phyloP scores from a whole-genome alignment of 1,139 yeast species.

The Saccharomycopsis phalli region DNA sequence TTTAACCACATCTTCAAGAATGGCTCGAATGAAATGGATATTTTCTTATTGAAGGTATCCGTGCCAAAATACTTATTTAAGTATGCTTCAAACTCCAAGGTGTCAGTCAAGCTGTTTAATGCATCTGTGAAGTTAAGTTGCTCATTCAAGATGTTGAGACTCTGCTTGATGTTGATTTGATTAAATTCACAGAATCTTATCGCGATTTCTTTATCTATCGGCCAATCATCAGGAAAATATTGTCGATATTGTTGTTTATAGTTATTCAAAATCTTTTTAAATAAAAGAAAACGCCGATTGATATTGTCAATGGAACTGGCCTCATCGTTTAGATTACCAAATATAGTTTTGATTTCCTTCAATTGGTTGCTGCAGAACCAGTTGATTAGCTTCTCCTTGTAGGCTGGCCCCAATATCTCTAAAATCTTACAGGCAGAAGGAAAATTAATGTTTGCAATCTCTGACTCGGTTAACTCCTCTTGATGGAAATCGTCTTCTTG shows the following conservation, averaged over 20 bases:
- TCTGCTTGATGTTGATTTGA: constrained; percentile 48
- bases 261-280: constrained; percentile 58
- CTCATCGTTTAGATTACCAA: constrained; percentile 63
- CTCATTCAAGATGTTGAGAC: constrained; percentile 28
- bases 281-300: constrained; percentile 70
- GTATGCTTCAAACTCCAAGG: constrained; percentile 71
- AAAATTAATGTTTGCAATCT: constrained; percentile 22
- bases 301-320: constrained; percentile 91
- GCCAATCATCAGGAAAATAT: constrained; percentile 68
- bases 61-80: constrained; percentile 46
- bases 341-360: constrained; percentile 66
- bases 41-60: constrained; percentile 31
- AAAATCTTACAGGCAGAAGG: constrained; percentile 61
- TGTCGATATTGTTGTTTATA: constrained; percentile 44
- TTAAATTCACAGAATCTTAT: constrained; percentile 62
- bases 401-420: constrained; percentile 54
- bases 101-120: constrained; percentile 49
- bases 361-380: constrained; percentile 72
- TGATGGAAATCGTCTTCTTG: constrained; percentile 22
- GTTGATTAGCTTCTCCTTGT: constrained; percentile 52
- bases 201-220: constrained; percentile 53
- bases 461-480: constrained; percentile 20
- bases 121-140: constrained; percentile 47
- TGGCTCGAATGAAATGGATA: constrained; percentile 78
- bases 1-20: constrained; percentile 80